Conservation (phyloP, 768 basidiomycete species). For the Lactarius vividus region DNA sequence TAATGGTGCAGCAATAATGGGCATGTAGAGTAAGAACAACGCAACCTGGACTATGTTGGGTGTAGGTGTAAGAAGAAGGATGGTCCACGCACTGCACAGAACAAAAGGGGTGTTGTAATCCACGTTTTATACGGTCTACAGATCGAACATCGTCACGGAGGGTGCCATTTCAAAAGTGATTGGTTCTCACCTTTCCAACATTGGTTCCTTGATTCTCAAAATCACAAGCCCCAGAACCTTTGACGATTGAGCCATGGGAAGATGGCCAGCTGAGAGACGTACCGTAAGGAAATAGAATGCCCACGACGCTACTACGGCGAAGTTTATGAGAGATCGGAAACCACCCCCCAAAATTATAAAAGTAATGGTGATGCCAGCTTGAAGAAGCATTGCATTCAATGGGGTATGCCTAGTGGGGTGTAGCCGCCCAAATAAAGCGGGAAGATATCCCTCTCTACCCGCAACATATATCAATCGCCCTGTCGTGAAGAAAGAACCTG, state of each 20-base stretch:
- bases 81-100: constrained; percentile 67
- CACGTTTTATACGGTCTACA: constrained; percentile 89
- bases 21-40: constrained; percentile 89
- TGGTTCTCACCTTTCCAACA: constrained; percentile 63
- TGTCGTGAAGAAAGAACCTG: constrained; percentile 70
- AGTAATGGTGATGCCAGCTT: constrained; percentile 65
- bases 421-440: constrained; percentile 75
- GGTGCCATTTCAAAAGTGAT: not conserved
- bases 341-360: constrained; percentile 89
- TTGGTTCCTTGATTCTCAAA: constrained; percentile 85
- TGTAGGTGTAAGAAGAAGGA: not conserved
- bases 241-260: not conserved
- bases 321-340: constrained; percentile 85
- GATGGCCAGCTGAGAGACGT: constrained; percentile 29
- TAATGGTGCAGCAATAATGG: constrained; percentile 86
- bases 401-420: constrained; percentile 79
- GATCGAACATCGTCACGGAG: constrained; percentile 10
- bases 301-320: constrained; percentile 85
- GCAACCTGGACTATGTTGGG: constrained; percentile 55
- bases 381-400: constrained; percentile 80
- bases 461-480: constrained; percentile 89
- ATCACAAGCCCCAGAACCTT: constrained; percentile 88
- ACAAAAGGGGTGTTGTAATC: constrained; percentile 85
- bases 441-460: constrained; percentile 84
- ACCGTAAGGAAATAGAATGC: constrained; percentile 86